Evolutionary conservation across 768 basidiomycete genomes (phyloP).

Genomic region (Paxillus involutus): DNA sequence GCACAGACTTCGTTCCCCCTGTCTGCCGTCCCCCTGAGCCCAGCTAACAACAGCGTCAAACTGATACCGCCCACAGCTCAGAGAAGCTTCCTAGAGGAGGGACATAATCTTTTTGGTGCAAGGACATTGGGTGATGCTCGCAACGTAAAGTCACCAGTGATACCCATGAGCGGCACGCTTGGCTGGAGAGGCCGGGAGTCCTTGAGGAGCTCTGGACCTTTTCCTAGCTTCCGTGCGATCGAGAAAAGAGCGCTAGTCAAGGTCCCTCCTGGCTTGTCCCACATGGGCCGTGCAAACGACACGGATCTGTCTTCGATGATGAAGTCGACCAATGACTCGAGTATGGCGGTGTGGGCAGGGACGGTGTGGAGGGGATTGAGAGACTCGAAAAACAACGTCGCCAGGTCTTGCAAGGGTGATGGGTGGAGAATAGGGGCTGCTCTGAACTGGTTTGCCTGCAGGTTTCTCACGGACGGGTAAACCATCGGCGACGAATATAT

Average conservation of each 20-base stretch:
- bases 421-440: no score
- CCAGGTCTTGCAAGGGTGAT: no score
- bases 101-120: background rate
- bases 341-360: no score
- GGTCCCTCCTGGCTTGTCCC: no score
- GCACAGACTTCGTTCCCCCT: background rate
- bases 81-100: constrained; percentile 31
- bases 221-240: constrained; percentile 44
- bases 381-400: no score
- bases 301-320: no score
- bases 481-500: no score
- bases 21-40: constrained; percentile 5
- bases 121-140: background rate
- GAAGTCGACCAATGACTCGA: no score
- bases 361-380: no score
- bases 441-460: no score
- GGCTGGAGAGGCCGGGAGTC: constrained; percentile 38
- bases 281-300: no score
- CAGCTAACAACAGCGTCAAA: constrained; percentile 39
- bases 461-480: no score
- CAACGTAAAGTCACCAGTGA: constrained; percentile 53
- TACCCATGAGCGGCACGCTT: constrained; percentile 45
- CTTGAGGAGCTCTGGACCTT: constrained; percentile 27
- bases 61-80: constrained; percentile 69
- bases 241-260: constrained; percentile 56